These are phyloP conservation scores for Amanita subjunquillea DNA, from an alignment of 768 basidiomycete species.

Conservation along the genomic window DNA sequence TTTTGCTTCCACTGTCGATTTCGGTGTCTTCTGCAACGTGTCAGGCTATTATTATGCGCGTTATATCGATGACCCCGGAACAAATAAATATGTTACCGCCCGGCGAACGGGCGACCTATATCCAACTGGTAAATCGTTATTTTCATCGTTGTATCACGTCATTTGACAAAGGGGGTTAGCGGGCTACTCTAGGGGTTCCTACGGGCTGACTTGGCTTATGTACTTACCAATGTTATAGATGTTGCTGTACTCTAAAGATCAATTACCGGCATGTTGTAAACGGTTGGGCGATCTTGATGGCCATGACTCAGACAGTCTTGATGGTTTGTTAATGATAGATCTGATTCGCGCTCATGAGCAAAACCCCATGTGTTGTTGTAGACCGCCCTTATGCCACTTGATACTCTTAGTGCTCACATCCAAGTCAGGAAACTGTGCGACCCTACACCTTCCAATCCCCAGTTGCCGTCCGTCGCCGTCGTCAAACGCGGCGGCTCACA, in stretches of 20 bases:
- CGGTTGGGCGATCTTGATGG: slow-evolving; percentile 5
- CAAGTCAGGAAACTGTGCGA: background rate
- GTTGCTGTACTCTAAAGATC: no score
- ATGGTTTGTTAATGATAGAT: background rate
- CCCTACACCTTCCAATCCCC: background rate
- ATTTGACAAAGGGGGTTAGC: slow-evolving; percentile 14
- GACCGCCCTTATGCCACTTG: background rate
- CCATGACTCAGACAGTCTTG: slow-evolving; percentile 14
- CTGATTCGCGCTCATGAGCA: slow-evolving; percentile 2
- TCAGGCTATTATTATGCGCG: slow-evolving; percentile 67
- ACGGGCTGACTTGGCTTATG: slow-evolving; percentile 8
- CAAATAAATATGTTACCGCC: slow-evolving; percentile 72
- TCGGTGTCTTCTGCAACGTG: slow-evolving; percentile 7
- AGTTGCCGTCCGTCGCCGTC: no score
- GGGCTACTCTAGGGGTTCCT: slow-evolving; percentile 29
- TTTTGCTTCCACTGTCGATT: slow-evolving; percentile 7
- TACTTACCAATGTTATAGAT: background rate
- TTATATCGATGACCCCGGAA: slow-evolving; percentile 74
- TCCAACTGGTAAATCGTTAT: slow-evolving; percentile 61
- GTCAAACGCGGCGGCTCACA: background rate
- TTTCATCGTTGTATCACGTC: background rate
- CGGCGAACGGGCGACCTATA: slow-evolving; percentile 62
- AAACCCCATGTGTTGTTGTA: background rate
- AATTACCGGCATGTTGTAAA: background rate
- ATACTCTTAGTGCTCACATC: background rate